Percentiles rank a stretch among this genome's conserved stretches.
Conservation (phyloP, 176 grass and related monocot species). For the Calamus simplicifolius region DNA sequence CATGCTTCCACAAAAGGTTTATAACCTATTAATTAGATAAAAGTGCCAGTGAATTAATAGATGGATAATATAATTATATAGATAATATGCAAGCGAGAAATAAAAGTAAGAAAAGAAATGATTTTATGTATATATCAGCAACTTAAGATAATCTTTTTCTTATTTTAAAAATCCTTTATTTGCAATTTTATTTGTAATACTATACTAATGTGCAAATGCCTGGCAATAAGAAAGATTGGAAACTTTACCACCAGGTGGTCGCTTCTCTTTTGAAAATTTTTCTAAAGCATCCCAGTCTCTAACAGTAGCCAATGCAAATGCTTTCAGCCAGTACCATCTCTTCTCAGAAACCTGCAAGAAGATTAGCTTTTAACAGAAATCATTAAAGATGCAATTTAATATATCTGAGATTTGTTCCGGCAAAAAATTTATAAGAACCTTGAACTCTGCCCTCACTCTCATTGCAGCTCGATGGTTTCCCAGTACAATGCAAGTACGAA, state of each 20-base stretch:
- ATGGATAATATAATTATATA: too few species aligned
- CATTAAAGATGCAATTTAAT: background rate
- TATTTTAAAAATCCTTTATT: too few species aligned
- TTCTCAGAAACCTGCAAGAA: slow-evolving; percentile 88
- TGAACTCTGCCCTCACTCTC: slow-evolving; percentile 88
- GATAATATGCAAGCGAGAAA: too few species aligned
- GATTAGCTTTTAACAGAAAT: background rate
- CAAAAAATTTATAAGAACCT: slow-evolving; percentile 34
- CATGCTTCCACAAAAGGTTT: slow-evolving; percentile 98
- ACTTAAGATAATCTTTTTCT: too few species aligned
- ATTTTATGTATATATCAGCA: too few species aligned
- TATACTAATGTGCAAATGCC: too few species aligned
- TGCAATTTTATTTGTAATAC: too few species aligned
- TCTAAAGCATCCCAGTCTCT: slow-evolving; percentile 94
- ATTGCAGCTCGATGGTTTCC: slow-evolving; percentile 84
- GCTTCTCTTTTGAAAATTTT: slow-evolving; percentile 85
- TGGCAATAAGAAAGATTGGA: background rate
- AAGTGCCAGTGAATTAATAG: background rate
- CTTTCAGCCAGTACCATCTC: slow-evolving; percentile 98
- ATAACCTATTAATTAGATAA: slow-evolving; percentile 41
- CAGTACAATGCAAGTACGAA: slow-evolving; percentile 88
- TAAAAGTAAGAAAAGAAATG: too few species aligned
- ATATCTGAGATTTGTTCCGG: slow-evolving; percentile 13
- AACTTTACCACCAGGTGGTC: slow-evolving; percentile 76
- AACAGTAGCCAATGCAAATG: slow-evolving; percentile 90